Evolutionary conservation across 495 filamentous ascomycete species (phyloP).

Genomic region (Parachaetomium inaequale): DNA sequence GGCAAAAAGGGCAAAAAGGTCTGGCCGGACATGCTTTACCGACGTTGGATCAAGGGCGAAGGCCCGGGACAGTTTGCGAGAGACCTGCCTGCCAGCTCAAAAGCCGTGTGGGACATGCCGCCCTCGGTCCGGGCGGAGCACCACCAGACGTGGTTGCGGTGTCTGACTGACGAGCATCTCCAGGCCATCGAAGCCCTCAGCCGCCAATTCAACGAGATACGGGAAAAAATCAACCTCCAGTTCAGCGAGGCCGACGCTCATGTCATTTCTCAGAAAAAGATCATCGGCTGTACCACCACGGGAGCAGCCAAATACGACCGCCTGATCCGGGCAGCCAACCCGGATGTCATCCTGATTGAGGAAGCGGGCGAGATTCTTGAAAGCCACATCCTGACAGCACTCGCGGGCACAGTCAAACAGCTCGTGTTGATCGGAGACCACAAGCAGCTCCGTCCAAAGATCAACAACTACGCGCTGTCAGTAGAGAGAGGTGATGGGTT

Average conservation of each 20-base stretch:
- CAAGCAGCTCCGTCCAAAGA: slow-evolving; percentile 69
- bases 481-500: slow-evolving; percentile 66
- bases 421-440: slow-evolving; percentile 75
- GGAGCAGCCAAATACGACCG: slow-evolving; percentile 61
- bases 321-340: slow-evolving; percentile 48
- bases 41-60: slow-evolving; percentile 53
- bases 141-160: slow-evolving; percentile 41
- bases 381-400: slow-evolving; percentile 61
- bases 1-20: slow-evolving; percentile 48
- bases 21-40: slow-evolving; percentile 49
- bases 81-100: slow-evolving; percentile 21
- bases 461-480: slow-evolving; percentile 60
- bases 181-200: slow-evolving; percentile 36
- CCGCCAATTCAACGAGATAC: slow-evolving; percentile 41
- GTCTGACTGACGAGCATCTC: slow-evolving; percentile 50
- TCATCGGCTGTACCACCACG: slow-evolving; percentile 76
- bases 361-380: slow-evolving; percentile 81
- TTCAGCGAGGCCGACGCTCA: slow-evolving; percentile 45
- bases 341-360: slow-evolving; percentile 63
- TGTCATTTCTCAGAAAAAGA: slow-evolving; percentile 52
- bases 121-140: slow-evolving; percentile 33
- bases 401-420: slow-evolving; percentile 59
- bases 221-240: slow-evolving; percentile 39
- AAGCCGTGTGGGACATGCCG: slow-evolving; percentile 55
- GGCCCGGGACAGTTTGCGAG: slow-evolving; percentile 43